phyloP scores from a whole-genome alignment of 2,329 filamentous ascomycete species.

The Mollisia scopiformis region DNA sequence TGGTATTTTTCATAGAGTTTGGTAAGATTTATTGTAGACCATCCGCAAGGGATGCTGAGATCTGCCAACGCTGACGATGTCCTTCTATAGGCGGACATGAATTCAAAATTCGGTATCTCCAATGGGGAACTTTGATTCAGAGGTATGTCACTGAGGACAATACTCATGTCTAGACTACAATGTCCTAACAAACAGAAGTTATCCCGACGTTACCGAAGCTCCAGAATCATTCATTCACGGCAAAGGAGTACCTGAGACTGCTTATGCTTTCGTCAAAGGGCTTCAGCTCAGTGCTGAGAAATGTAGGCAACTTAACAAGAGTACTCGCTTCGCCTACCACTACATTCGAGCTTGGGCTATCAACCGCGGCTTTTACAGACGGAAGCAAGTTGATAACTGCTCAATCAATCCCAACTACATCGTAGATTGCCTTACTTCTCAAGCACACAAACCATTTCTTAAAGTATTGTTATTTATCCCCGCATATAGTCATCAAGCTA shows the following conservation, averaged over 20 bases:
- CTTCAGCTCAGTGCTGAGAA: not conserved
- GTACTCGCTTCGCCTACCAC: conserved; percentile 2
- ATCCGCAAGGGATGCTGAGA: not conserved
- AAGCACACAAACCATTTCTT: not conserved
- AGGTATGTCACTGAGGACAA: conserved; percentile 13
- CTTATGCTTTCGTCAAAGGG: not conserved
- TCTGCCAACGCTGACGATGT: not conserved
- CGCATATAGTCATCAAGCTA: not conserved
- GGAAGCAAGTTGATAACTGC: not conserved
- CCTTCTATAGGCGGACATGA: not conserved
- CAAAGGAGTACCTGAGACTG: not conserved
- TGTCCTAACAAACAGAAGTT: conserved; percentile 1
- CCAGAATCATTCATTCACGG: conserved; percentile 14
- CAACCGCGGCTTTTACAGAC: conserved; percentile 2
- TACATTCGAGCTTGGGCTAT: conserved; percentile 17
- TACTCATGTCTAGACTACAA: not conserved
- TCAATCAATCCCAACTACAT: not conserved
- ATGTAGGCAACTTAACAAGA: not conserved
- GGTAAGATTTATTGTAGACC: not conserved
- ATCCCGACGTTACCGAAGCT: conserved; percentile 12
- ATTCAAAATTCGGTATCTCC: conserved; percentile 22
- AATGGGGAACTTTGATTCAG: conserved; percentile 19
- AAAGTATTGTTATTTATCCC: not conserved
- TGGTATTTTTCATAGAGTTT: not conserved
- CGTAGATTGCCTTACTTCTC: not conserved